These are phyloP conservation scores for Pseudogymnoascus sp. DNA, from an alignment of 2,329 filamentous ascomycete species.

Conservation along the genomic window DNA sequence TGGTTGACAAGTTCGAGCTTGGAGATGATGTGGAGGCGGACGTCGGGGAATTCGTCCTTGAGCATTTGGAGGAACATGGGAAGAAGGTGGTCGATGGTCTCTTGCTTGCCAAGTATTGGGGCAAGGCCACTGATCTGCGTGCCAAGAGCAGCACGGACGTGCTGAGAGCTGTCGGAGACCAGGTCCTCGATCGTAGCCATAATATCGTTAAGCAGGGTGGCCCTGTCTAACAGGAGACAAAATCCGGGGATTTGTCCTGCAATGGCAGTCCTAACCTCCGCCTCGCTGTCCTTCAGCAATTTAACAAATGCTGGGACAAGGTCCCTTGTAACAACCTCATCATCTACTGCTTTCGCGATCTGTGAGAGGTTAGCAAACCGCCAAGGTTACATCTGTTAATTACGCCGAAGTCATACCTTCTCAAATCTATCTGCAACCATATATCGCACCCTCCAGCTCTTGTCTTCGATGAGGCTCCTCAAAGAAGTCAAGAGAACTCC, in stretches of 20 bases:
- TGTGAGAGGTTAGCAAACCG: constrained; percentile 32
- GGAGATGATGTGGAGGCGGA: constrained; percentile 98
- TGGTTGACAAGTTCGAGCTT: constrained; percentile 98
- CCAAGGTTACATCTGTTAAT: background rate
- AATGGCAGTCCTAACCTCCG: constrained; percentile 93
- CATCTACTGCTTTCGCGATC: constrained; percentile 97
- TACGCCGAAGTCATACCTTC: constrained; percentile 55
- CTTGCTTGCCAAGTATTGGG: constrained; percentile 94
- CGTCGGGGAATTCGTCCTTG: constrained; percentile 98
- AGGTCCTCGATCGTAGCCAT: constrained; percentile 95
- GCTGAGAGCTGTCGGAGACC: constrained; percentile 91
- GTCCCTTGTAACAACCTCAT: constrained; percentile 89
- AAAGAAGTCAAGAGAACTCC: constrained; percentile 85
- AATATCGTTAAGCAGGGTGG: constrained; percentile 85
- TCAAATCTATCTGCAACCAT: constrained; percentile 99
- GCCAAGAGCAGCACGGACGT: constrained; percentile 89
- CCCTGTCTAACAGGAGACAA: constrained; percentile 79
- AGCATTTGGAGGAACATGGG: constrained; percentile 99
- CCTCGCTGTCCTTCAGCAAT: constrained; percentile 94
- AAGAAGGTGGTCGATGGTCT: constrained; percentile 92
- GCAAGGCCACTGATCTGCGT: constrained; percentile 96
- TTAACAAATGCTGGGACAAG: constrained; percentile 96
- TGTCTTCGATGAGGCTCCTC: constrained; percentile 92
- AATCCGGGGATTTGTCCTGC: constrained; percentile 97
- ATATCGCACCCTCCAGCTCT: constrained; percentile 98